Conservation (phyloP, 768 basidiomycete genomes). For the Tephrocybe sp. region DNA sequence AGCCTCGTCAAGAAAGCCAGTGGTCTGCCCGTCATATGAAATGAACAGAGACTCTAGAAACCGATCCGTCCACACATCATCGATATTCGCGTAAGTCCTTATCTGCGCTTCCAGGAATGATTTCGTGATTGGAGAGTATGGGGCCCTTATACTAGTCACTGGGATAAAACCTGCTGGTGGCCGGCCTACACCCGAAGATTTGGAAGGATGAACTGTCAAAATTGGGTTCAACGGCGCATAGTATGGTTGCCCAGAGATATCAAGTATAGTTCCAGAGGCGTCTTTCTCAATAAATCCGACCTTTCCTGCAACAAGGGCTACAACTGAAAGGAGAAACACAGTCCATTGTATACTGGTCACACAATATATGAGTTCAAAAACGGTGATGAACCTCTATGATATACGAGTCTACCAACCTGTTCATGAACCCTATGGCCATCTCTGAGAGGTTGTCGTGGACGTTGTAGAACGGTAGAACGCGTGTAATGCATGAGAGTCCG, state of each 20-base stretch:
- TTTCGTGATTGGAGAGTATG: conserved; percentile 24
- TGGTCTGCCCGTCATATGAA: conserved; percentile 24
- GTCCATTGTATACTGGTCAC: conserved; percentile 3
- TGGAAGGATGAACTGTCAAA: conserved; percentile 12
- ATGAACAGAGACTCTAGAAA: conserved; percentile 30
- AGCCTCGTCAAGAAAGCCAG: conserved; percentile 24
- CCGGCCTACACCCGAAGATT: background rate
- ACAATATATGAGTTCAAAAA: background rate
- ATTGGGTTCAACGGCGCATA: conserved; percentile 18
- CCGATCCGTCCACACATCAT: conserved; percentile 33
- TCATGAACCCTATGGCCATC: background rate
- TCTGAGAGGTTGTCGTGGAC: background rate
- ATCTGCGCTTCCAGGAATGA: conserved; percentile 27
- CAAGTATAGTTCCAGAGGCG: conserved; percentile 13
- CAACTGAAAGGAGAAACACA: conserved; percentile 6
- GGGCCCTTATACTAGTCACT: conserved; percentile 27
- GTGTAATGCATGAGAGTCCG: background rate
- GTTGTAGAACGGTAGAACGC: background rate
- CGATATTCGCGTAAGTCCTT: conserved; percentile 20
- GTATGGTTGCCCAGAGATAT: conserved; percentile 20
- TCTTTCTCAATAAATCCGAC: conserved; percentile 9
- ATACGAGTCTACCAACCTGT: background rate
- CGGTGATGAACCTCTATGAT: background rate
- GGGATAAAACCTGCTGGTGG: conserved; percentile 14
- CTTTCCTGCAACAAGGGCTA: conserved; percentile 6